Evolutionary conservation across 2,329 filamentous ascomycete genomes (phyloP).

Genomic region (Cordyceps cicadae): DNA sequence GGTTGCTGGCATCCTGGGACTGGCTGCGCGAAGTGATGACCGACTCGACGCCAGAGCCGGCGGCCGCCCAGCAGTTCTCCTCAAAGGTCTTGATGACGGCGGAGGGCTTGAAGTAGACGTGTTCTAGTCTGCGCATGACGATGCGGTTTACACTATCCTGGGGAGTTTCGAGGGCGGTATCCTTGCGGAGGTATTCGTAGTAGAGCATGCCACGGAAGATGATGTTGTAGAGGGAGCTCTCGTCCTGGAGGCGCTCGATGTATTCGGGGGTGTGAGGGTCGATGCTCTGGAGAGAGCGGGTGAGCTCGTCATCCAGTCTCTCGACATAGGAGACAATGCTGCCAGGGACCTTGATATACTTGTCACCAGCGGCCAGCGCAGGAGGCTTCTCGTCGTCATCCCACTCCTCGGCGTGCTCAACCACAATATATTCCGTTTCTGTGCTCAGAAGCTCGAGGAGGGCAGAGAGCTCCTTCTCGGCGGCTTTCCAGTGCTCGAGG

Average conservation of each 20-base stretch:
- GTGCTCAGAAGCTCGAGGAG: constrained; percentile 73
- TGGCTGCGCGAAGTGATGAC: constrained; percentile 66
- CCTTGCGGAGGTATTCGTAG: constrained; percentile 70
- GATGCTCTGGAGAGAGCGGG: constrained; percentile 91
- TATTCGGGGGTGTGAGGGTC: constrained; percentile 98
- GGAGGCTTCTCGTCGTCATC: constrained; percentile 96
- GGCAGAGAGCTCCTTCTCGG: constrained; percentile 74
- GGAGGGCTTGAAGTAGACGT: constrained; percentile 98
- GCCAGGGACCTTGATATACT: constrained; percentile 82
- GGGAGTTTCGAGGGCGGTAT: constrained; percentile 59
- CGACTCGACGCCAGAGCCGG: constrained; percentile 64
- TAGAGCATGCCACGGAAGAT: constrained; percentile 85
- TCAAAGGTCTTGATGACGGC: constrained; percentile 91
- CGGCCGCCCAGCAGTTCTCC: constrained; percentile 83
- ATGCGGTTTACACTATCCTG: constrained; percentile 90
- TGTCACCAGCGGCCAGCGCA: constrained; percentile 61
- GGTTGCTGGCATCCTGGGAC: constrained; percentile 58
- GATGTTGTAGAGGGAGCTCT: constrained; percentile 82
- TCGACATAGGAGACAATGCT: constrained; percentile 92
- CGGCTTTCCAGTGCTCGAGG: constrained; percentile 92
- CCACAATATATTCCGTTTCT: constrained; percentile 72
- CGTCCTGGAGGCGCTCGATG: constrained; percentile 88
- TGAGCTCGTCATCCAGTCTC: constrained; percentile 93
- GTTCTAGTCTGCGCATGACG: constrained; percentile 88
- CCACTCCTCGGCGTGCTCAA: constrained; percentile 94